A percentile compares a stretch with the other conserved stretches of the same genome.
These are phyloP conservation scores for Ceratobasidium sp. DNA, from an alignment of 1,284 basidiomycete species.

Conservation along the genomic window DNA sequence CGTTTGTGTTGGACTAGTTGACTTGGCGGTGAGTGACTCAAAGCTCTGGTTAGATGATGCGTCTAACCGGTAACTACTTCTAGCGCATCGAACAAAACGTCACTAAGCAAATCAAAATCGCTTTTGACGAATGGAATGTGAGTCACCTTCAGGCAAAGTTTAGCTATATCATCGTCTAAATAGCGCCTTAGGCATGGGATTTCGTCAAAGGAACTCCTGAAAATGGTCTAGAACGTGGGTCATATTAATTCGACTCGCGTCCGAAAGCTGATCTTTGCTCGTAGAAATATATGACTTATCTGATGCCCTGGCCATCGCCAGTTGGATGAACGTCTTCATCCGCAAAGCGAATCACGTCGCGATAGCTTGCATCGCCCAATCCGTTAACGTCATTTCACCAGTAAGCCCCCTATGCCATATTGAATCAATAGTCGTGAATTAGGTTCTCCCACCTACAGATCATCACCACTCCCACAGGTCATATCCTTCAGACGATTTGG, in stretches of 20 bases:
- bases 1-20: conserved; percentile 59
- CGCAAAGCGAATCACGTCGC: conserved; percentile 71
- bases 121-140: conserved; percentile 74
- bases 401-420: conserved; percentile 53
- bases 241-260: too few species aligned
- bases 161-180: neutral
- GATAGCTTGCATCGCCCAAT: conserved; percentile 76
- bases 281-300: conserved; percentile 68
- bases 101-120: conserved; percentile 56
- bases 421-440: conserved; percentile 43
- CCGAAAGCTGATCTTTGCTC: neutral
- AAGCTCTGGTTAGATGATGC: neutral
- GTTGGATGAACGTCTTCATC: conserved; percentile 75
- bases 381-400: conserved; percentile 69
- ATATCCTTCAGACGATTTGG: conserved; percentile 69
- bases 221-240: conserved; percentile 68
- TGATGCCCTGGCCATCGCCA: conserved; percentile 70
- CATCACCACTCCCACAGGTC: conserved; percentile 58
- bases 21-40: conserved; percentile 54
- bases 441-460: conserved; percentile 25
- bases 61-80: neutral
- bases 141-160: neutral
- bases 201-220: conserved; percentile 57
- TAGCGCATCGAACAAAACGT: conserved; percentile 43
- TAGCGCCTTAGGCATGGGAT: neutral